phyloP scores from a whole-genome alignment of 148 eudicot genomes.

The Silene latifolia region DNA sequence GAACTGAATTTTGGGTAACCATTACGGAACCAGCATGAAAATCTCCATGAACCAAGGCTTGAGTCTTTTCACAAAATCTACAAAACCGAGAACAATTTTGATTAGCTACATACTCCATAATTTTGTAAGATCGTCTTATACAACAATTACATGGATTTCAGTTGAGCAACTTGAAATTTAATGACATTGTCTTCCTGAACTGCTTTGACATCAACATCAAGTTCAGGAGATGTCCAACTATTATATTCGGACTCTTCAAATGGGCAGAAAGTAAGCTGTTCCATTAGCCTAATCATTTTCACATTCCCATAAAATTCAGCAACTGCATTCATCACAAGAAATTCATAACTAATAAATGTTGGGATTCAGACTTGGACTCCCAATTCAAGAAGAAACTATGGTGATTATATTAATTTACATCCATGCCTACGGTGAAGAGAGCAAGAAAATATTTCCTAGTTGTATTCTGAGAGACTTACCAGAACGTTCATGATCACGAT shows the following conservation, averaged over 20 bases:
- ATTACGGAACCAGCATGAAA: slow-evolving; percentile 90
- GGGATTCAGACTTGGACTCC: neutral
- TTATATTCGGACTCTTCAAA: slow-evolving; percentile 58
- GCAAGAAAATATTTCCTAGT: too few relatives aligned
- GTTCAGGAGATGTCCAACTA: slow-evolving; percentile 67
- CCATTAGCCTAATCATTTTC: slow-evolving; percentile 72
- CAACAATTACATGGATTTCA: slow-evolving; percentile 56
- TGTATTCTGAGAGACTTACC: too few relatives aligned
- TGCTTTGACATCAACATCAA: slow-evolving; percentile 68
- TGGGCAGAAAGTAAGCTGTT: slow-evolving; percentile 65
- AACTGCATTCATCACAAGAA: slow-evolving; percentile 44
- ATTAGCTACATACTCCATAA: too few relatives aligned
- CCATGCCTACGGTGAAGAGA: too few relatives aligned
- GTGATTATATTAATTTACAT: too few relatives aligned
- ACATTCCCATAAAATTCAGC: slow-evolving; percentile 64
- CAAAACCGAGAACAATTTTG: neutral
- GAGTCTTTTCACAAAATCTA: slow-evolving; percentile 90
- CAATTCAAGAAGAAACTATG: too few relatives aligned
- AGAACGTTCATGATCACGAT: too few relatives aligned
- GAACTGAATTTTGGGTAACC: slow-evolving; percentile 78
- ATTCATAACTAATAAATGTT: neutral
- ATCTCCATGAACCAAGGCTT: slow-evolving; percentile 91
- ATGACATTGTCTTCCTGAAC: slow-evolving; percentile 54
- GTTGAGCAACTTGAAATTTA: slow-evolving; percentile 65
- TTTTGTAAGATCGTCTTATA: neutral